Conservation (phyloP, 768 basidiomycete genomes). For the Boletus insuetus region DNA sequence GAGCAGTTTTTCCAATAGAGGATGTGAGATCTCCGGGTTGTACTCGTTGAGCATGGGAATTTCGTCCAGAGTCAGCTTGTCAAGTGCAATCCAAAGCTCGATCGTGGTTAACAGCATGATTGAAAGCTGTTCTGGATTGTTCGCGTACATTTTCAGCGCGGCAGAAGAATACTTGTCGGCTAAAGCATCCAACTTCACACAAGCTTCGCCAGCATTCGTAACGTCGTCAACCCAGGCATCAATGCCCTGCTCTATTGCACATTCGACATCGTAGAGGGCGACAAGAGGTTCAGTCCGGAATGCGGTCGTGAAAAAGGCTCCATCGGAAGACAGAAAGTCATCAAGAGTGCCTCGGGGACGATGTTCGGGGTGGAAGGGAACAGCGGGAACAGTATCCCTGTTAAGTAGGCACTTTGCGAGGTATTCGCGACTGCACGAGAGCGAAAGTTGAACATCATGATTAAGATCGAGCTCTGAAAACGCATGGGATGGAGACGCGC, state of each 20-base stretch:
- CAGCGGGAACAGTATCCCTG: background rate
- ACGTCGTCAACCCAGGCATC: constrained; percentile 31
- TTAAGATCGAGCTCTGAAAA: constrained; percentile 21
- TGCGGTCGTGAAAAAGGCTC: constrained; percentile 6
- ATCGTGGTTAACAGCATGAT: constrained; percentile 43
- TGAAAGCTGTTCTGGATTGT: constrained; percentile 35
- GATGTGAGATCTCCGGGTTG: constrained; percentile 41
- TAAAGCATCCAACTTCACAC: constrained; percentile 24
- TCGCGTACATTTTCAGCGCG: constrained; percentile 26
- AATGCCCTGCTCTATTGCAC: constrained; percentile 27
- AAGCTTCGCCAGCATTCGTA: constrained; percentile 20
- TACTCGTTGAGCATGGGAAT: constrained; percentile 41
- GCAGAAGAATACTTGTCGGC: constrained; percentile 22
- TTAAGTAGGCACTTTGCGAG: constrained; percentile 22
- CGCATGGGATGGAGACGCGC: constrained; percentile 8
- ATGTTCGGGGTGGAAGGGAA: constrained; percentile 1
- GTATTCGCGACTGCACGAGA: constrained; percentile 28
- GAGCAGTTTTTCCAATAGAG: constrained; percentile 41
- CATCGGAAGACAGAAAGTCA: constrained; percentile 9
- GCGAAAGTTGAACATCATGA: constrained; percentile 33
- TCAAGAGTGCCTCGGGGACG: constrained; percentile 7
- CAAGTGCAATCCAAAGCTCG: constrained; percentile 48
- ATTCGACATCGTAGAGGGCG: constrained; percentile 39
- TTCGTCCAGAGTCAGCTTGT: constrained; percentile 32
- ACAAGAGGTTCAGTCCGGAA: constrained; percentile 6